Conservation (phyloP, 805 yeast species). For the Nadsonia fulvescens region DNA sequence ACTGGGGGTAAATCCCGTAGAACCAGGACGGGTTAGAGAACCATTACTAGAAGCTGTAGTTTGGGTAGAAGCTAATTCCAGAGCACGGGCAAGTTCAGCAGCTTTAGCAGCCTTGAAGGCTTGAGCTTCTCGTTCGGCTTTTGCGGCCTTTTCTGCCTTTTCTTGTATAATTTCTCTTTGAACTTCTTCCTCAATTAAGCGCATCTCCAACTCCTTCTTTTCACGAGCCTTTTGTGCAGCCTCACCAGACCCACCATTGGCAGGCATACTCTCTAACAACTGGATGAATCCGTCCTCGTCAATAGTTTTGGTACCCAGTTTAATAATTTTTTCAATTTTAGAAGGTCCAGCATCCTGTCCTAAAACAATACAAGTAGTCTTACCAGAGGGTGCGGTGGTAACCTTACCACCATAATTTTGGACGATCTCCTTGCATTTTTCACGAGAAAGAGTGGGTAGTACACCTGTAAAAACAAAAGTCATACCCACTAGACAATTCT, state of each 20-base stretch:
- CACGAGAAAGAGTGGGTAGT: slow-evolving; percentile 63
- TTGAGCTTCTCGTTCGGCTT: slow-evolving; percentile 16
- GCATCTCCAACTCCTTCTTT: slow-evolving; percentile 53
- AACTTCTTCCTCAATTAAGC: slow-evolving; percentile 38
- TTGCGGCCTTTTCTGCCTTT: slow-evolving; percentile 27
- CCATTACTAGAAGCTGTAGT: no score
- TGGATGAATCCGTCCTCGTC: slow-evolving; percentile 73
- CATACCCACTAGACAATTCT: slow-evolving; percentile 73
- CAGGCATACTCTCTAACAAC: slow-evolving; percentile 64
- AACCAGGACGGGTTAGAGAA: no score
- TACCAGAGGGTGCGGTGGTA: slow-evolving; percentile 61
- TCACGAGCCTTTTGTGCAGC: slow-evolving; percentile 55
- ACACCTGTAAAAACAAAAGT: slow-evolving; percentile 90
- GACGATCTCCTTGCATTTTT: slow-evolving; percentile 56
- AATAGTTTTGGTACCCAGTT: slow-evolving; percentile 59
- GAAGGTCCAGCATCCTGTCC: slow-evolving; percentile 96
- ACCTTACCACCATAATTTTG: slow-evolving; percentile 83
- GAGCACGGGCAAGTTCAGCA: slow-evolving; percentile 1
- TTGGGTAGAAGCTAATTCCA: no score
- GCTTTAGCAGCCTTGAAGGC: slow-evolving; percentile 5
- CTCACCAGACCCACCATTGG: slow-evolving; percentile 77
- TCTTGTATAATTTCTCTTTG: slow-evolving; percentile 32
- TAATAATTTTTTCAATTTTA: slow-evolving; percentile 67
- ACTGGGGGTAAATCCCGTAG: no score
- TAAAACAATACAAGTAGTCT: slow-evolving; percentile 73